Base-by-base conservation (phyloP, 805 yeast genomes). In the Schwanniomyces occidentalis region DNA sequence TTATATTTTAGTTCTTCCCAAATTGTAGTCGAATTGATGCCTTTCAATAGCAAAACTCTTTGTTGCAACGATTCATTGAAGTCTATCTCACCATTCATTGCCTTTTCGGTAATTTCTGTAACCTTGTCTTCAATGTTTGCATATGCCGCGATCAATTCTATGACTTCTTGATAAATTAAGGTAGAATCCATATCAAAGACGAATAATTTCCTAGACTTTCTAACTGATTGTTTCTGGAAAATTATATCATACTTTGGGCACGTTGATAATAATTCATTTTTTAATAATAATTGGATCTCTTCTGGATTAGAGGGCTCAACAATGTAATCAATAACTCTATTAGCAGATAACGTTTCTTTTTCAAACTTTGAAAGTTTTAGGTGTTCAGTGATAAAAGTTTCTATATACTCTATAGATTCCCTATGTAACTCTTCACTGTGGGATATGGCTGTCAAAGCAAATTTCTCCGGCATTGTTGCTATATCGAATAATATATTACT, bases 141-240 rank as follows among this genome's bases (percentile, higher is more conserved):
- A 50, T 86, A 83, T 0, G 88, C 88, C 2, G 99, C 99, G 46
- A 93, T 91, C 54, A 93, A 62, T 55, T 93, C 99, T 48, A 93
- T 93, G 24, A 93, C 97, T 63, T 93, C 99, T 62, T 93, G 98
- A 57, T 85, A 82, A 45, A 93, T 93, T 54, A 93, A 67, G 0
- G 99, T 93, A 0, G 97, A 89, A 65, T 93, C 99, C 99, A 93
- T 93, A 52, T 93, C 99, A 55, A 93, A 93, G 8, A 95, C 86
- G 42, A 86, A 81, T 32, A 93, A 67, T 50, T 78, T 75, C 52
- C 71, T 74, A 34, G 50, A 19, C 34, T 49, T 42, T 34, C 75
- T 51, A 5, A 41, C 27, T 5, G 26, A 34, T 1, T 26, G 33
- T 2, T 39, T 32, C 41, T 69, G 73, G 37, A 66, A 49, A 5